Evolutionary conservation across 192 early-diverging fungal species (phyloP), one percentile per base, ranked within the genome.

Genomic region (Chytriomyces sp.): DNA sequence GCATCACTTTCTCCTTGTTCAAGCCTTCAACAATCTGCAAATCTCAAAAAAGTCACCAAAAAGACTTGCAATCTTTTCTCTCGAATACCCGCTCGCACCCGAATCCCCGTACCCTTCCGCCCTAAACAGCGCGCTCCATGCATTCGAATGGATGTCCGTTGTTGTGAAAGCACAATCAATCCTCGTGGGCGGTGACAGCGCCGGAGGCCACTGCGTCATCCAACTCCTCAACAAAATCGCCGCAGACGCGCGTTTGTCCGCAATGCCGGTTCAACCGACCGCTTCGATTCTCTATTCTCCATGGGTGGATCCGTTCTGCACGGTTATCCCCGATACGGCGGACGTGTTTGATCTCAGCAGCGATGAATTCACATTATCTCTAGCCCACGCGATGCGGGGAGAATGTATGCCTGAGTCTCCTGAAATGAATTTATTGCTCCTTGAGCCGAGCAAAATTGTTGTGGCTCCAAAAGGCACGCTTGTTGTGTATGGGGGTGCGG

Each of bases 181-280:
- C 16, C 18, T 60, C 23, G 16, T 60, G 18, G 57, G 18, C 23
- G 57, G 57, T 1, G 57, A 60, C 57, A n/a, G 18, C 23, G 57
- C 57, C 57, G 57, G 57, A n/a, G 57, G 57, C 16, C 57, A 60
- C 23, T 60, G 57, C 57, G 57, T 60, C 18, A 60, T 60, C 18
- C 57, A 60, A 18, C 23, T 60, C 18, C 57, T 60, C 18, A 60
- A n/a, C 18, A 18, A 23, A 60, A 60, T 60, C 57, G 57, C 57
- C 18, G 0, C 18, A 1, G 16, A 18, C 18, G 18, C 57, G 23
- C 18, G 16, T 18, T 60, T 60, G 5, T n/a, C 18, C 5, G 16
- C 57, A 3, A 1, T 60, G 57, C 57, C 57, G 5, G 18, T 60
- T 5, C 57, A 60, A 3, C 57, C 57, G 1, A 18, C 18, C 57